These are phyloP conservation scores for Lepidium aucheri DNA, from an alignment of 345 rosid genomes.

Conservation along the genomic window DNA sequence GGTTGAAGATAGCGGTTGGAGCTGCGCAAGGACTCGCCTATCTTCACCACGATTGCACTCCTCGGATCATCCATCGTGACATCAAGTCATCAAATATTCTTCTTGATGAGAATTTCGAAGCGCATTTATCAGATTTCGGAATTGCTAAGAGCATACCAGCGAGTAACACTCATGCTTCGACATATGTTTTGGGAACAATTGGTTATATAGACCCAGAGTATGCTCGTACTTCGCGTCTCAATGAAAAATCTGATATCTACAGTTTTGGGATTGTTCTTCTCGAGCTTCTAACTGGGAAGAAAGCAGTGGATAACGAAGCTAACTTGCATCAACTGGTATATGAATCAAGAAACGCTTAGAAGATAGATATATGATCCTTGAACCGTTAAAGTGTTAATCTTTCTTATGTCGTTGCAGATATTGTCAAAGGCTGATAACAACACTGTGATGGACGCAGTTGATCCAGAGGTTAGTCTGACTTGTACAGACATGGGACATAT, in stretches of 20 bases:
- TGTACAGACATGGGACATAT: constrained; percentile 58
- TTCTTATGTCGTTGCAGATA: constrained; percentile 35
- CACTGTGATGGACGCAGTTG: constrained; percentile 89
- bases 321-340: constrained; percentile 90
- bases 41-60: constrained; percentile 96
- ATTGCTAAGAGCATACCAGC: constrained; percentile 80
- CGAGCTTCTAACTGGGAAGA: constrained; percentile 92
- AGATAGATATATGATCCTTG: background rate
- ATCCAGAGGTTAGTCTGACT: constrained; percentile 79
- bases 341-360: background rate
- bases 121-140: constrained; percentile 88
- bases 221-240: constrained; percentile 77
- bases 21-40: constrained; percentile 94
- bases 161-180: constrained; percentile 67
- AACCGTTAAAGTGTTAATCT: background rate
- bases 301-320: constrained; percentile 85
- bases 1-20: constrained; percentile 81
- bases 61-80: constrained; percentile 84
- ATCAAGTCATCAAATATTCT: constrained; percentile 90
- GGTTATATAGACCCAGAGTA: constrained; percentile 98
- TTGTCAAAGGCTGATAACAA: constrained; percentile 64
- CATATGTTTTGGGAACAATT: constrained; percentile 81
- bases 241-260: constrained; percentile 88
- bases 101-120: constrained; percentile 75
- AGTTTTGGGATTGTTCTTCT: constrained; percentile 94